Evolutionary conservation across 2,329 filamentous ascomycete genomes (phyloP), one percentile per base, ranked within the genome.

Genomic region (Chaetothyriales sp.): DNA sequence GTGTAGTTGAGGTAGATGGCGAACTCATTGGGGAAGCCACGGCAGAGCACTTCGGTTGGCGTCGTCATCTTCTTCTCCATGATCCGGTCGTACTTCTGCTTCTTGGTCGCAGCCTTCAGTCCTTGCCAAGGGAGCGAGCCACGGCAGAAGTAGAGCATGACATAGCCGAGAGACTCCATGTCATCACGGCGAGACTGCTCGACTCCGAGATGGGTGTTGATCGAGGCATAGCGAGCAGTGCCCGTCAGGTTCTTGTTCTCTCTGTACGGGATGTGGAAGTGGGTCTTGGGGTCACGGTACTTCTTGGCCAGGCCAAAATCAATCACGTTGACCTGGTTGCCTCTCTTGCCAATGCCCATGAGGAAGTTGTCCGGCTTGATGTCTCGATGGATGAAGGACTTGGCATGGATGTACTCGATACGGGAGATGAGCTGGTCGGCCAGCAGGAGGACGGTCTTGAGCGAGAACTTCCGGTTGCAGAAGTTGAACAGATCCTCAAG

Each of bases 41-140:
- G 89, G 83, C 92, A 98, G 48, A 98, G 86, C 47, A 95, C 89
- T 73, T 98, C 58, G 63, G 90, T 97, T 7, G 92, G 89, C 2
- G 92, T 98, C 13, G 92, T 98, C 92, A 97, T 97, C 87, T 98
- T 98, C 84, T 98, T 98, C 80, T 98, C 92, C 90, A 97, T 97
- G 75, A 98, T 98, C 60, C 90, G 83, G 74, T 98, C 92, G 69
- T 98, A 97, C 77, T 98, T 98, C 77, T 97, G 90, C 83, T 95
- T 95, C 83, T 95, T 95, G 61, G 89, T 95, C 63, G 90, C 90
- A 75, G 90, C 90, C 81, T 95, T 95, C 51, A 95, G 78, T 52
- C 92, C 92, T 76, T 98, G 92, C 92, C 92, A 98, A 56, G 92
- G 92, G 53, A 98, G 88, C 59, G 89, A 95, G 58, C 92, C 92